Evolutionary conservation across 1,284 basidiomycete species (phyloP), one percentile per base, ranked within the genome.

Genomic region (Sporisorium exsertum): DNA sequence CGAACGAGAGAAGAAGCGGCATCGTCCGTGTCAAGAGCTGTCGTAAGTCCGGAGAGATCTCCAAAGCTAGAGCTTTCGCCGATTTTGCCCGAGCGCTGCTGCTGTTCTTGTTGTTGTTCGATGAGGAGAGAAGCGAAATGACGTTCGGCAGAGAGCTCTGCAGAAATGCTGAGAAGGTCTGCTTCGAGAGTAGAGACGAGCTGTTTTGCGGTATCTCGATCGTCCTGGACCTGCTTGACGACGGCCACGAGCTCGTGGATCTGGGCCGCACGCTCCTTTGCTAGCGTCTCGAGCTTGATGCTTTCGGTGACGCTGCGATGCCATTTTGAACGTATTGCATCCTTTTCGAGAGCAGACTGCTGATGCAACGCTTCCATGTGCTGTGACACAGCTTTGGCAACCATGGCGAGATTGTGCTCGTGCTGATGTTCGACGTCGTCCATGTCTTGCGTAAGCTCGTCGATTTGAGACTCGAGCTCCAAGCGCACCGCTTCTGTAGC

Each of bases 211-310:
- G 66, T 43, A 37, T 77, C 74, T 1, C 74, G 64, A 22, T 77
- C 74, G 18, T 73, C 62, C 40, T 77, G 70, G 0, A 77, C 66
- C 58, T 77, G 74, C 47, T 64, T 69, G 62, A 73, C 70, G 52
- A 72, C 69, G 10, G 58, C 64, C 15, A 69, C 70, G 10, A 77
- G 65, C 26, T 77, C 69, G 33, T 64, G 62, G n/a, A 77, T 65
- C 47, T 72, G 69, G 0, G 60, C 61, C 13, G 47, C 52, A 7
- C 59, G 61, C 32, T 77, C 69, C 15, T 63, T 61, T 4, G 63
- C 62, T 8, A 72, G 33, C 18, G 62, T 66, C 40, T 65, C 68
- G 10, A 68, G 27, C 20, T 26, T 10, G 37, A 71, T 76, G 5
- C 46, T 45, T 22, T 64, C 52, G 8, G 43, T 43, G 12, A 53